Percentiles rank a stretch among this genome's conserved stretches.
Evolutionary conservation across 139 green algal species (phyloP).

Genomic region (Chlamydomonas sphaeroides): DNA sequence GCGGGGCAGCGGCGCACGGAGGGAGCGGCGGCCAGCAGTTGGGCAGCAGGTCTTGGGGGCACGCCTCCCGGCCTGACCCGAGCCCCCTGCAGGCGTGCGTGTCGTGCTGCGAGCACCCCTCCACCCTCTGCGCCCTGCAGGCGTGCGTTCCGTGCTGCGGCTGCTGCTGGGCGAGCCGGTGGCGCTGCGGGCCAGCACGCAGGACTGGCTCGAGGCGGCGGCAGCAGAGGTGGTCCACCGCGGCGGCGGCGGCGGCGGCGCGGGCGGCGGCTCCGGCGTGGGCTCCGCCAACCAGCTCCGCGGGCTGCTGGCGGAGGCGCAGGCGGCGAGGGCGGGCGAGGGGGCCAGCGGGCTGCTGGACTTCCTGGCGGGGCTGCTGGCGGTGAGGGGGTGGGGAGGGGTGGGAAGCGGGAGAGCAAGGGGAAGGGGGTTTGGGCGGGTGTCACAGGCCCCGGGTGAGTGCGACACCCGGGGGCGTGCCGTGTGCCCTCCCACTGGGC

Average conservation of each 20-base stretch:
- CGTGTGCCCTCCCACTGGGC: too few relatives aligned
- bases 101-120: not conserved
- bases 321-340: constrained; percentile 24
- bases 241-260: not conserved
- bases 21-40: not conserved
- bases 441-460: too few relatives aligned
- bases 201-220: constrained; percentile 74
- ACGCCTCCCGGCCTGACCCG: too few relatives aligned
- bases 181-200: constrained; percentile 12
- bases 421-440: too few relatives aligned
- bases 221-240: constrained; percentile 63
- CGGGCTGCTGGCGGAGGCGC: constrained; percentile 48
- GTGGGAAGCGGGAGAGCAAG: too few relatives aligned
- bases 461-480: too few relatives aligned
- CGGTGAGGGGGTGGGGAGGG: not conserved
- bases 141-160: constrained; percentile 55
- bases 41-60: too few relatives aligned
- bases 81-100: too few relatives aligned
- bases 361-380: constrained; percentile 45
- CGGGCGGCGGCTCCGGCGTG: not conserved
- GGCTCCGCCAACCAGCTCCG: constrained; percentile 46
- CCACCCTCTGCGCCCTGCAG: constrained; percentile 12
- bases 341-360: constrained; percentile 28
- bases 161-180: constrained; percentile 63
- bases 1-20: too few relatives aligned